phyloP scores from a whole-genome alignment of 768 basidiomycete species.

The Ramaria rubella region DNA sequence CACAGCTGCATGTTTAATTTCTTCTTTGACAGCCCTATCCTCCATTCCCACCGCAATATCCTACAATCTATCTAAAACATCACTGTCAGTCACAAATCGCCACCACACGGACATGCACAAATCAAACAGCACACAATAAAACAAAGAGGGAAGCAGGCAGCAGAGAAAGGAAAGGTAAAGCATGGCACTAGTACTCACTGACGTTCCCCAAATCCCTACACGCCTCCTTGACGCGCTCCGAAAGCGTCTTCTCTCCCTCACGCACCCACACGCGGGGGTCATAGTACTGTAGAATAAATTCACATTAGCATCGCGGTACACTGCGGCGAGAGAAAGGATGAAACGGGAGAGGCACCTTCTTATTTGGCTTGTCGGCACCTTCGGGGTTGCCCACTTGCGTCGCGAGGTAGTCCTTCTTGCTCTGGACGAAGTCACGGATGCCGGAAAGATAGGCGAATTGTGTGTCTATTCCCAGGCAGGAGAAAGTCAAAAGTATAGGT shows the following conservation, averaged over 20 bases:
- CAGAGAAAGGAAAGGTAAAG: no score
- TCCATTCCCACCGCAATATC: no score
- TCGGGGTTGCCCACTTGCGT: conserved; percentile 97
- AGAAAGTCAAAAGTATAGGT: neutral
- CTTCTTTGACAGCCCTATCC: no score
- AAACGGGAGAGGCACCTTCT: conserved; percentile 60
- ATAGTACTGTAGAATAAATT: conserved; percentile 50
- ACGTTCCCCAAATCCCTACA: conserved; percentile 80
- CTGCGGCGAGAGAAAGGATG: no score
- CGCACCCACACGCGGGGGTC: conserved; percentile 98
- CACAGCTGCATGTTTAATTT: no score
- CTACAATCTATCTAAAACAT: no score
- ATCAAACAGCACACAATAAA: no score
- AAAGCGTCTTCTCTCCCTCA: conserved; percentile 93
- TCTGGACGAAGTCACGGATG: conserved; percentile 81
- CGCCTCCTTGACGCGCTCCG: conserved; percentile 86
- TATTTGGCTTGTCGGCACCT: conserved; percentile 96
- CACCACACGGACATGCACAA: no score
- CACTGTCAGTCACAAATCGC: no score
- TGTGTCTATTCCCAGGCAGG: no score
- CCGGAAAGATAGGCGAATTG: conserved; percentile 88
- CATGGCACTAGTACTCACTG: conserved; percentile 29
- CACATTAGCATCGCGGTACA: no score
- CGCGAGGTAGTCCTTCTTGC: conserved; percentile 82
- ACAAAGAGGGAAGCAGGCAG: neutral